Base-by-base conservation (phyloP, 495 filamentous ascomycete species). In the Trichoderma erinaceum region DNA sequence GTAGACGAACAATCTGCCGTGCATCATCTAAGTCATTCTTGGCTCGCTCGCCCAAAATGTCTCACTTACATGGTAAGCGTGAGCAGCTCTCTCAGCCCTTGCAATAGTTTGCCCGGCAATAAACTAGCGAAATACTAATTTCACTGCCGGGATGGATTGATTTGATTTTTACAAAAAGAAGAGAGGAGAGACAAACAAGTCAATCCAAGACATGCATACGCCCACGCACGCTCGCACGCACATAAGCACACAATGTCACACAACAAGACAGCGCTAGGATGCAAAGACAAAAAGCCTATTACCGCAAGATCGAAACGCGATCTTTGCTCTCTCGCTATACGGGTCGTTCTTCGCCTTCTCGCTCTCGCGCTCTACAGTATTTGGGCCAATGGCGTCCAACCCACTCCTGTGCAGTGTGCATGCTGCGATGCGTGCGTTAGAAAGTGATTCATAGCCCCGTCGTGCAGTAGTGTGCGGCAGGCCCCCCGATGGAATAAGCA, bases 401-500 rank as follows among this genome's bases (percentile, higher is more conserved):
- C n/a, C 15, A 48, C 15, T 48, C 15, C n/a, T 18, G 44, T 18
- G 44, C n/a, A n/a, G 15, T 16, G 48, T 21, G 8, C 21, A 21
- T 25, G 48, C 48, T 21, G 48, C 18, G 35, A 32, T 32, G 25
- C 56, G 35, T 61, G 56, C 56, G 29, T 61, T 25, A 61, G 35
- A 29, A 10, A 23, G 56, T 61, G 56, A 61, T 32, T 61, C 13
- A 10, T 21, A 61, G 12, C 25, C 13, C 56, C 56, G 25, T 61
- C 56, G 25, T 61, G 56, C 56, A 61, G 56, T 61, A 61, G 56
- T 18, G n/a, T 27, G 56, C 56, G 12, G 56, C 56, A 21, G 56
- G 25, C 4, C 50, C 18, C 21, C 29, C 16, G 12, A 29, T 27
- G 25, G 56, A 61, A 21, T 61, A 27, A 61, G 56, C 56, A 32